Conservation (phyloP, 208 protist species). For the Leishmania arabica region DNA sequence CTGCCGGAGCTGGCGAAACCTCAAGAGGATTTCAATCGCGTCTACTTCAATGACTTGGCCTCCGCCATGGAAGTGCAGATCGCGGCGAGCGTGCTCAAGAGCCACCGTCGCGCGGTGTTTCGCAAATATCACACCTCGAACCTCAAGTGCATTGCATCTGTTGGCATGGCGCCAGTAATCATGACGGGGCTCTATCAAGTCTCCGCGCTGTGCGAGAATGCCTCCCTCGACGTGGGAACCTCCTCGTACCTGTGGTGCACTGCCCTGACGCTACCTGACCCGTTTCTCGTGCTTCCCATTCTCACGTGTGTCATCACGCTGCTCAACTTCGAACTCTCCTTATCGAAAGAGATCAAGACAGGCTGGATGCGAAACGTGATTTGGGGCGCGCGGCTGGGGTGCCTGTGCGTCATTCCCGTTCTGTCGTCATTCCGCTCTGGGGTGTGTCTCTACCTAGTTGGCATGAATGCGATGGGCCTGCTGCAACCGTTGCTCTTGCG, state of each 20-base stretch:
- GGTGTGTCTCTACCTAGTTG: constrained; percentile 88
- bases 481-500: constrained; percentile 82
- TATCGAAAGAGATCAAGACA: constrained; percentile 66
- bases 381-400: constrained; percentile 80
- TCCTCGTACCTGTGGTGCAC: constrained; percentile 80
- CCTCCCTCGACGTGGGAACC: constrained; percentile 54
- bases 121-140: constrained; percentile 73
- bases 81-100: constrained; percentile 70
- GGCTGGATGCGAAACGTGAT: constrained; percentile 82
- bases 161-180: constrained; percentile 67
- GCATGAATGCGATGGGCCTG: constrained; percentile 82
- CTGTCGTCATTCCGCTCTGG: constrained; percentile 64
- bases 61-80: constrained; percentile 82
- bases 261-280: constrained; percentile 75
- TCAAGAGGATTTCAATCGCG: constrained; percentile 73
- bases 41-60: constrained; percentile 74
- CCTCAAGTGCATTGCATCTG: constrained; percentile 59
- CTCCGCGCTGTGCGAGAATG: constrained; percentile 63
- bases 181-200: constrained; percentile 66
- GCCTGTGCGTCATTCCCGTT: constrained; percentile 68
- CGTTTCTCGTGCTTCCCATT: constrained; percentile 65
- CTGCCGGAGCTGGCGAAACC: constrained; percentile 63
- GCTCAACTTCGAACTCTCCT: constrained; percentile 87
- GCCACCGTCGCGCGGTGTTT: constrained; percentile 79
- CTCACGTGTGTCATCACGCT: constrained; percentile 68